Evolutionary conservation across 495 filamentous ascomycete genomes (phyloP).

Genomic region (Entonaema liquescens): DNA sequence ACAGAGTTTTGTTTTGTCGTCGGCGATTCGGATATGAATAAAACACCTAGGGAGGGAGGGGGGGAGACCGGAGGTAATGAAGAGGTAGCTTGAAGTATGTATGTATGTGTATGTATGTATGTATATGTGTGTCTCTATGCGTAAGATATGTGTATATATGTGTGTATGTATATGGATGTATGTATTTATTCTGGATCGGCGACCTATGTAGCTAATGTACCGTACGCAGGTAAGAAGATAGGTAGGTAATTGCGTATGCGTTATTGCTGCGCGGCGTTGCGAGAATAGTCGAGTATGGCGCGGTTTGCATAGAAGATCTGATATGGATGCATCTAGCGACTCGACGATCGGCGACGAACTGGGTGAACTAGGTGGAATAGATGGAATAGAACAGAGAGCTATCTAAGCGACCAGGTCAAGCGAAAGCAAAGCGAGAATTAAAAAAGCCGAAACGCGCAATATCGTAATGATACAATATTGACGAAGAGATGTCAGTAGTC

Average conservation of each 20-base stretch:
- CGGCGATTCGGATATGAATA: conserved; percentile 47
- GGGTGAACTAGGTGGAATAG: background rate
- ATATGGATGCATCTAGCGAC: conserved; percentile 35
- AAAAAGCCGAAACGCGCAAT: conserved; percentile 13
- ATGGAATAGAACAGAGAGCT: background rate
- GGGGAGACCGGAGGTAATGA: background rate
- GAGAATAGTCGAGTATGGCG: conserved; percentile 38
- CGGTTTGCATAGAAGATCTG: conserved; percentile 34
- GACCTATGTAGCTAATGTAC: conserved; percentile 39
- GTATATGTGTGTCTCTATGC: conserved; percentile 7
- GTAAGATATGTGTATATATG: conserved; percentile 15
- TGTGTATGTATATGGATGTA: conserved; percentile 16
- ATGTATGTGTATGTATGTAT: conserved; percentile 2
- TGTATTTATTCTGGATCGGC: conserved; percentile 41
- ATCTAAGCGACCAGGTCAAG: conserved; percentile 5
- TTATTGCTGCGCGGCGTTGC: conserved; percentile 39
- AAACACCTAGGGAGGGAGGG: conserved; percentile 16
- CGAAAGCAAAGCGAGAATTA: conserved; percentile 1
- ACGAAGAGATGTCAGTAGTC: conserved; percentile 29
- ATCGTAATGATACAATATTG: conserved; percentile 29
- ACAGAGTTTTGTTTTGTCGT: conserved; percentile 41
- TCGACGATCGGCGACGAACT: conserved; percentile 20
- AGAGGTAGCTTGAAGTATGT: conserved; percentile 10
- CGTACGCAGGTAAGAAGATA: conserved; percentile 22
- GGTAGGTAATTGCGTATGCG: conserved; percentile 20